phyloP scores from a whole-genome alignment of 2,329 filamentous ascomycete genomes.

The Lecanosticta acicola region DNA sequence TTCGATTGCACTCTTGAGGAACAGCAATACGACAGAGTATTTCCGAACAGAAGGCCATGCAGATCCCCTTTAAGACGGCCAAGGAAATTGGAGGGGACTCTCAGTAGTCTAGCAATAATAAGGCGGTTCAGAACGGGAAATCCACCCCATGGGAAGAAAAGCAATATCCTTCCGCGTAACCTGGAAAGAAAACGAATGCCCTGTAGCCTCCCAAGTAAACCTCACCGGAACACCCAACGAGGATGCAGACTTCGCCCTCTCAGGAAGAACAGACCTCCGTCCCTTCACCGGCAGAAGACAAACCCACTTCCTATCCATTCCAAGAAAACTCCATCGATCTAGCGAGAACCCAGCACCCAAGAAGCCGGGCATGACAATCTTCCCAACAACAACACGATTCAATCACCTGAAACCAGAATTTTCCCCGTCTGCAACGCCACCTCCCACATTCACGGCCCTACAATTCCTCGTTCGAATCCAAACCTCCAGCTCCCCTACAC shows the following conservation, averaged over 20 bases:
- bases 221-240: constrained; percentile 40
- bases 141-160: constrained; percentile 53
- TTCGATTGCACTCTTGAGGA: constrained; percentile 26
- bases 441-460: too few relatives aligned
- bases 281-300: constrained; percentile 53
- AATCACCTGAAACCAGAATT: too few relatives aligned
- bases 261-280: constrained; percentile 44
- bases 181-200: constrained; percentile 43
- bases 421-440: too few relatives aligned
- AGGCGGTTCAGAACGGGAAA: constrained; percentile 38
- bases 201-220: constrained; percentile 43
- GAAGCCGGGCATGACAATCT: too few relatives aligned
- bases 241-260: constrained; percentile 43
- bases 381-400: too few relatives aligned
- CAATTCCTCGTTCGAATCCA: too few relatives aligned
- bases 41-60: constrained; percentile 53
- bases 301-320: constrained; percentile 52
- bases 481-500: too few relatives aligned
- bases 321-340: too few relatives aligned
- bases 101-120: constrained; percentile 44
- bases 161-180: constrained; percentile 44
- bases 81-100: constrained; percentile 51
- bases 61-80: constrained; percentile 50
- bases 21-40: constrained; percentile 27
- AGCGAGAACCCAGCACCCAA: too few relatives aligned